phyloP scores from a whole-genome alignment of 1,139 yeast species.

The Sugiyamaella neomexicana region DNA sequence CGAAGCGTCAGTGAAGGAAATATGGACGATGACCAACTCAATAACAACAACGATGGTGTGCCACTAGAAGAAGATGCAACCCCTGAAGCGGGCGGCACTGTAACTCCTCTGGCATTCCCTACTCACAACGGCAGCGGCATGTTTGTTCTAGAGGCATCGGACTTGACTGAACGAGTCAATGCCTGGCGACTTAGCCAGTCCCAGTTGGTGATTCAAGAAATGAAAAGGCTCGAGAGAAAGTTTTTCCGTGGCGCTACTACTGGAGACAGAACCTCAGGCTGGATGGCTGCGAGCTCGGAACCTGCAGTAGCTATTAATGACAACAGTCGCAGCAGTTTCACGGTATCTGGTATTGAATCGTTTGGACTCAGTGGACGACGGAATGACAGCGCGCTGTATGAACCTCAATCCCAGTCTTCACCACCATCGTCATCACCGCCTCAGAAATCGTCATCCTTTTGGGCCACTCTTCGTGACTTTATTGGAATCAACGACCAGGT shows the following conservation, averaged over 20 bases:
- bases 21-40: too few relatives aligned
- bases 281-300: not conserved
- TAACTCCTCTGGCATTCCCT: constrained; percentile 40
- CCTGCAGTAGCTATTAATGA: not conserved
- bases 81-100: constrained; percentile 25
- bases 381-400: not conserved
- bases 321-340: not conserved
- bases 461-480: constrained; percentile 30
- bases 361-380: constrained; percentile 15
- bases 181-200: constrained; percentile 45
- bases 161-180: constrained; percentile 40
- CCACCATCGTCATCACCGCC: not conserved
- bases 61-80: not conserved
- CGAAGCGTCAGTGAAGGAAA: not conserved
- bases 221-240: constrained; percentile 34
- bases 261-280: constrained; percentile 1
- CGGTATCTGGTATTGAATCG: constrained; percentile 15
- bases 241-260: constrained; percentile 12
- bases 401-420: not conserved
- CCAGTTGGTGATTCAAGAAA: constrained; percentile 37
- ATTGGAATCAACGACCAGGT: constrained; percentile 39
- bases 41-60: too few relatives aligned
- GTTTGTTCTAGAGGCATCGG: constrained; percentile 34
- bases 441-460: constrained; percentile 20
- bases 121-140: constrained; percentile 42